Conservation (phyloP, 75 land plant species). For the Cunninghamia lanceolata region DNA sequence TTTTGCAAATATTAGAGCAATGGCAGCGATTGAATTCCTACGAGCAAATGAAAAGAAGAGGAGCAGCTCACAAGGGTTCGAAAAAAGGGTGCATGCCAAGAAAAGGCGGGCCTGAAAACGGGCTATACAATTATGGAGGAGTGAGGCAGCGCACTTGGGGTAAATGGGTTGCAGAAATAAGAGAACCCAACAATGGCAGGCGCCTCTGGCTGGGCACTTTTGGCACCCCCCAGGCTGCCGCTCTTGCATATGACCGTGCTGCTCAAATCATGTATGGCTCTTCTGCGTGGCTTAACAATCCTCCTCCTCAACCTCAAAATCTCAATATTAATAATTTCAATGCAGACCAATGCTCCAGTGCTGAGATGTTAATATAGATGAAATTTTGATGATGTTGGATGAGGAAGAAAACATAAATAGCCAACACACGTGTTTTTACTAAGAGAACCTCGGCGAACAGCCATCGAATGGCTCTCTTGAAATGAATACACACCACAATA, state of each 20-base stretch:
- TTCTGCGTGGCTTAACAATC: background rate
- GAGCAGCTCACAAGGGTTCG: constrained; percentile 37
- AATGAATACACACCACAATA: too few species aligned
- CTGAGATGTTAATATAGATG: background rate
- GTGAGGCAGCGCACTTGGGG: constrained; percentile 63
- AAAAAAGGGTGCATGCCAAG: constrained; percentile 71
- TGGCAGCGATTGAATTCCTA: background rate
- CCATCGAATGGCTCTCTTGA: too few species aligned
- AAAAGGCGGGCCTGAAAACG: constrained; percentile 68
- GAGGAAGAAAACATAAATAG: background rate
- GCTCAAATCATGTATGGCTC: background rate
- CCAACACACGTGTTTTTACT: too few species aligned
- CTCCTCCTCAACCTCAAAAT: constrained; percentile 7
- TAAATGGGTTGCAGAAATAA: constrained; percentile 60
- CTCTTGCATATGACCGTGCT: background rate
- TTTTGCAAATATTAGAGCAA: background rate
- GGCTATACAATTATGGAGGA: constrained; percentile 38
- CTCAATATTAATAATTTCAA: background rate
- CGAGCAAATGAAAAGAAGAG: background rate
- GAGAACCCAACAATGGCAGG: constrained; percentile 46
- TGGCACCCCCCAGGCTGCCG: background rate
- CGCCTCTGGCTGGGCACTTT: constrained; percentile 59
- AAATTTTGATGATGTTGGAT: background rate
- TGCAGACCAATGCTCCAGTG: background rate
- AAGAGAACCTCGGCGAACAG: too few species aligned